Conservation (phyloP, 257 asterid species). For the Solanum paucissectum region DNA sequence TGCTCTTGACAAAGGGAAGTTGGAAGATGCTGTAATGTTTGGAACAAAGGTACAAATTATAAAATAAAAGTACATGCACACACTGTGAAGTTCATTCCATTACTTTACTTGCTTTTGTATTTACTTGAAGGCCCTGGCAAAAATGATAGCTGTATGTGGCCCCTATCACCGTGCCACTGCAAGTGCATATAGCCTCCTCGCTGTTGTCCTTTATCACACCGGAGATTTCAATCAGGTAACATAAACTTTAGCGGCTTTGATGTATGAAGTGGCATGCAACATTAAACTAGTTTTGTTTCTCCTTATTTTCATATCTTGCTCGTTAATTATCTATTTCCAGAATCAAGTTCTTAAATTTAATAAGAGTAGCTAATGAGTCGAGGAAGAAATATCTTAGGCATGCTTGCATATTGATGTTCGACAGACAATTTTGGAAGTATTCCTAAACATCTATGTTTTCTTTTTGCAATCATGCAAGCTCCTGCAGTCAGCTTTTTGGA, state of each 20-base stretch:
- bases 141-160: conserved; percentile 96
- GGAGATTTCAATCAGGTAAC: conserved; percentile 96
- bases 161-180: conserved; percentile 97
- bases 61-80: conserved; percentile 1
- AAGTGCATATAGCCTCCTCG: conserved; percentile 96
- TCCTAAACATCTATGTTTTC: neutral
- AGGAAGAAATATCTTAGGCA: neutral
- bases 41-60: conserved; percentile 70
- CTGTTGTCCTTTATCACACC: conserved; percentile 98
- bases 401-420: neutral
- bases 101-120: conserved; percentile 5
- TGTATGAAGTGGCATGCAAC: neutral
- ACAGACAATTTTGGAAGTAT: neutral
- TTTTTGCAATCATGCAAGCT: neutral
- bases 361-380: neutral
- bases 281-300: neutral
- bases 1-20: conserved; percentile 96
- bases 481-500: neutral
- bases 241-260: neutral
- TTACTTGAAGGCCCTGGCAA: conserved; percentile 74
- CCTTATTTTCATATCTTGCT: neutral
- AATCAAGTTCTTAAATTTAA: neutral
- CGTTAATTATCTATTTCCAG: neutral
- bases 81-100: neutral
- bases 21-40: conserved; percentile 85